Evolutionary conservation across 179 eudicot genomes (phyloP), one percentile per base, ranked within the genome.

Genomic region (Sideroxylon spinosum): DNA sequence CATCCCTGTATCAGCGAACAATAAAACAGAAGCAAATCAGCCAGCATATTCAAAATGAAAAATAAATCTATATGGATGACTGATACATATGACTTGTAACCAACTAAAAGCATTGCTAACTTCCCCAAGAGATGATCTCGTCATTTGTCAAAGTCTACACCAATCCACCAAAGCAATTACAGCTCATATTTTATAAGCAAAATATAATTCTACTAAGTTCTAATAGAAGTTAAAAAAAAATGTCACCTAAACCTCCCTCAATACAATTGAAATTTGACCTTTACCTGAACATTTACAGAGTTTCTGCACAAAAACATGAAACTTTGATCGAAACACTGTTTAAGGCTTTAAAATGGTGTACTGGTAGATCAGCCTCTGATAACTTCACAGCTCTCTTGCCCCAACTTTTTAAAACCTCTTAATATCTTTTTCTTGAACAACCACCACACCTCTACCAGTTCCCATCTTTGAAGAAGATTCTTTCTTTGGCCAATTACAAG

Each of bases 401-500:
- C 79, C 87, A 86, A 81, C 88, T 87, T 86, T 84, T 82, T 85
- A 84, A 84, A 82, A 85, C 85, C 79, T 81, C 87, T 86, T 81
- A 85, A 85, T 87, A 87, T 86, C 44, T 37, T 37, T 37, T 37
- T 37, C 44, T 37, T 37, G 44, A 37, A 37, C 44, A 37, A 37
- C 44, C 44, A 37, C 44, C 44, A 37, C 44, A 37, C 44, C 87
- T 79, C 83, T 84, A 84, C 83, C 78, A 81, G 87, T 84, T 81
- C 82, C 90, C 86, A 84, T 84, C 87, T 84, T 86, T 80, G 90
- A 84, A 78, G 92, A 82, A 64, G 85, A 81, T 86, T 85, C 91
- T 88, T 88, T 88, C 91, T 84, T 85, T 90, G 88, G 84, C 93
- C 92, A 90, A 88, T 85, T 93, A 86, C 84, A 87, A 87, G 88